Evolutionary conservation across 495 filamentous ascomycete species (phyloP), one percentile per base, ranked within the genome.

Genomic region (Stereocaulon alpinum): DNA sequence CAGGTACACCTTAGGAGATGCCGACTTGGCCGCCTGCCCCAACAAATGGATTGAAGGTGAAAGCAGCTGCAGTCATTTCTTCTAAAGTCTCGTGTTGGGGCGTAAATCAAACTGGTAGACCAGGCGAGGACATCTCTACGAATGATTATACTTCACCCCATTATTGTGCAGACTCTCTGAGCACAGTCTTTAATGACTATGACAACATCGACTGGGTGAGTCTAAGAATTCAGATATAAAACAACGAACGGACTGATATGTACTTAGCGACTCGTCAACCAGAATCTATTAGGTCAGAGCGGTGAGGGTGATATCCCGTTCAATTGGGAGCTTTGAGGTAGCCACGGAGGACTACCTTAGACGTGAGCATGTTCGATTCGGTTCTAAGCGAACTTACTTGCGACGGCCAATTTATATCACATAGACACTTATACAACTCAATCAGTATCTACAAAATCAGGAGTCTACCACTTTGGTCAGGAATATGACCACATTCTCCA

Each of bases 121-220:
- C n/a, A 22, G 42, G n/a, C 6, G 24, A 43, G 32, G 40, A 18
- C 5, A 2, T 41, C 9, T 2, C 18, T 41, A 3, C 3, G 18
- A 5, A 41, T 6, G 10, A 40, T 6, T 41, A 40, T 15, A 4
- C n/a, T 27, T 22, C 34, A 42, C 22, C n/a, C 11, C 7, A 17
- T 7, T 12, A 2, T 18, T 14, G 17, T 20, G 18, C 42, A 5
- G 41, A 45, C 18, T 15, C 40, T 20, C 54, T 56, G 24, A 45
- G 44, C 14, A 56, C 40, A 20, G 40, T 44, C 12, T 56, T 56
- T 15, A 45, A 10, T 11, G 54, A 56, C 11, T 34, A 44, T n/a
- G 41, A 56, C 11, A 34, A 56, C 10, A 34, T 56, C 12, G 42
- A 56, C 24, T 56, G 54, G 54, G 54, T 56, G 14, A 56, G 40